phyloP scores from a whole-genome alignment of 306 rosid genomes.

The Fragaria vesca region DNA sequence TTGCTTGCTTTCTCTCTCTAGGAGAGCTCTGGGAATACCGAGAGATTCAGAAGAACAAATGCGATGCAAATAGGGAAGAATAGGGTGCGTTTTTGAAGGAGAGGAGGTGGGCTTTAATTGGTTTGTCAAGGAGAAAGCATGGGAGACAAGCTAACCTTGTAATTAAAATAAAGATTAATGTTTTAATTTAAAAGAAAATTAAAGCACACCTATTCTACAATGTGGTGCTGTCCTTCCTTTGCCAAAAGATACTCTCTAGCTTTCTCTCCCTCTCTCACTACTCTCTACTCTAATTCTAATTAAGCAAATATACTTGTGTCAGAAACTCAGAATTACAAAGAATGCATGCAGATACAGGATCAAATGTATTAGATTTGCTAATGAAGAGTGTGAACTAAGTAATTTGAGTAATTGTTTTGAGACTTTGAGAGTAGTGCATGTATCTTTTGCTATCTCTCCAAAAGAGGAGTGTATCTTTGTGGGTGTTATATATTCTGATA shows the following conservation, averaged over 20 bases:
- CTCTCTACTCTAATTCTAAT: neutral
- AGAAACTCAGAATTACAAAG: neutral
- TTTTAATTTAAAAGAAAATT: constrained; percentile 16
- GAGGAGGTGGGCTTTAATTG: constrained; percentile 46
- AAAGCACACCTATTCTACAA: constrained; percentile 52
- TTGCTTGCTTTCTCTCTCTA: constrained; percentile 35
- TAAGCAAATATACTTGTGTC: constrained; percentile 9
- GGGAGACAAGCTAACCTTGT: constrained; percentile 39
- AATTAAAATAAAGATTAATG: neutral
- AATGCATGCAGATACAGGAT: constrained; percentile 13
- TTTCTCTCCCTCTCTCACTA: constrained; percentile 23
- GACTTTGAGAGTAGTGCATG: constrained; percentile 1
- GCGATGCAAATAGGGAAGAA: constrained; percentile 92
- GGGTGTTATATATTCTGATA: constrained; percentile 29
- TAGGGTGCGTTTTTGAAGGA: constrained; percentile 93
- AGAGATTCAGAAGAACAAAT: constrained; percentile 95
- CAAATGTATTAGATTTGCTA: neutral
- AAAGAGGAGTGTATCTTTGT: constrained; percentile 36
- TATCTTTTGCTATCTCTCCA: constrained; percentile 26
- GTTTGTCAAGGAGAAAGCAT: constrained; percentile 44
- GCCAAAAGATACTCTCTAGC: constrained; percentile 47
- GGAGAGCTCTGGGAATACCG: constrained; percentile 51
- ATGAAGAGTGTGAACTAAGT: neutral
- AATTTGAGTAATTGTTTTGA: neutral
- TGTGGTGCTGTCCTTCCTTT: constrained; percentile 51